Base-by-base conservation (phyloP, 1,284 basidiomycete genomes). In the Malassezia yamatoensis region DNA sequence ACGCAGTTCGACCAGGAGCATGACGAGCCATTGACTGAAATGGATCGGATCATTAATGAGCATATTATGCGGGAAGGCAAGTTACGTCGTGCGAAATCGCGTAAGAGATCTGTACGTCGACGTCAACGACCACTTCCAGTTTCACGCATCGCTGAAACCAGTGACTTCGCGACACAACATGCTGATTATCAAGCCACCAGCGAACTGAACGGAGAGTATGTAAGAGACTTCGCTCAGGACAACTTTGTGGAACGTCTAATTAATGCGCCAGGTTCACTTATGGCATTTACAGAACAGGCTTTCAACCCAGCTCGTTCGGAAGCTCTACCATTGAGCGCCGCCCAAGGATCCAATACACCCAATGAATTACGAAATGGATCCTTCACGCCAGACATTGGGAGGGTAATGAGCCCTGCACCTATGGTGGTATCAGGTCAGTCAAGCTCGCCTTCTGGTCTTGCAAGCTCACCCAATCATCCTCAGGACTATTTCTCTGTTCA, bases 161-260 rank as follows among this genome's bases (percentile, higher is more conserved):
- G 29, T 24, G 36, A 62, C 85, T 81, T 96, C 91, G 70, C 98
- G 91, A 49, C 91, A 81, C 61, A 96, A 78, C 75, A 96, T 96
- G 48, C 86, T 86, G 40, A 96, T 88, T 5, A 93, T 79, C 18
- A 90, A 78, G 58, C 53, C 5, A 15, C 20, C 24, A 13, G 16
- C 43, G 43, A 45, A 5, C 43, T 45, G 24, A 29, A 29, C 24
- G 24, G 24, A 29, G 37, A 53, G 16, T n/a, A 53, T 12, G 51
- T 32, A 32, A 15, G 43, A 5, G 6, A 33, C 2, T 16, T 13
- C 8, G 16, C 39, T 16, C 39, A 21, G 16, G 39, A 41, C 21
- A n/a, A 16, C 9, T 21, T 10, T 21, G 13, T 41, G 29, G 24
- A 33, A 34, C 43, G 43, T 16, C 43, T 21, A 13, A 45, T 45